Percentiles rank a stretch among this genome's conserved stretches.
These are phyloP conservation scores for Dryas integrifolia DNA, from an alignment of 331 rosid genomes.

Conservation along the genomic window DNA sequence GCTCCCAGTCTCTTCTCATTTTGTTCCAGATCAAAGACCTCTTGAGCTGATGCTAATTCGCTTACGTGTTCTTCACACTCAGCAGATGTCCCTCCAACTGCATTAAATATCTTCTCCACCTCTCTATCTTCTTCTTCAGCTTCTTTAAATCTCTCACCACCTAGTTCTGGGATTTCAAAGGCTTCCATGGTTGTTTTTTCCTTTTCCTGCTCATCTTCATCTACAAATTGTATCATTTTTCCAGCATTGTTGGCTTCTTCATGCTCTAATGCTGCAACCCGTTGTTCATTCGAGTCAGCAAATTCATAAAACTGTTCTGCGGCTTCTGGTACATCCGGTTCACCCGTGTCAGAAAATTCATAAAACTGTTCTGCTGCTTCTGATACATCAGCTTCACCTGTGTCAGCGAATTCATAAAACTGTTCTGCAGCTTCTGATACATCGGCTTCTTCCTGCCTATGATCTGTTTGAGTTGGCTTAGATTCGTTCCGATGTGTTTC, in stretches of 20 bases:
- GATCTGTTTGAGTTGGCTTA: slow-evolving; percentile 34
- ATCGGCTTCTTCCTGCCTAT: slow-evolving; percentile 38
- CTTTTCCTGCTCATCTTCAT: slow-evolving; percentile 19
- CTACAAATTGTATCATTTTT: slow-evolving; percentile 5
- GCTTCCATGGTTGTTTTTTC: slow-evolving; percentile 18
- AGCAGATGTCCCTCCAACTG: slow-evolving; percentile 27
- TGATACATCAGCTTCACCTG: slow-evolving; percentile 23
- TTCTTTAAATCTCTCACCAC: slow-evolving; percentile 33
- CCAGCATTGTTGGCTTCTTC: slow-evolving; percentile 31
- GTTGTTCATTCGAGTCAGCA: slow-evolving; percentile 17
- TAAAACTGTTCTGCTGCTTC: slow-evolving; percentile 35
- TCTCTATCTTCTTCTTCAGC: slow-evolving; percentile 29
- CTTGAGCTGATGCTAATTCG: slow-evolving; percentile 39
- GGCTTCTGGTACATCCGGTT: slow-evolving; percentile 37
- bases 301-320: slow-evolving; percentile 41
- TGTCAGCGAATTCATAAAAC: slow-evolving; percentile 33
- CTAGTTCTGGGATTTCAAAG: slow-evolving; percentile 40
- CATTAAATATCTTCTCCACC: slow-evolving; percentile 25
- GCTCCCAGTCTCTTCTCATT: slow-evolving; percentile 25
- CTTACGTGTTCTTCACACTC: slow-evolving; percentile 31
- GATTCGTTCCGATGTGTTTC: slow-evolving; percentile 31
- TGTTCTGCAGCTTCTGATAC: slow-evolving; percentile 40
- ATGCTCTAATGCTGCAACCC: slow-evolving; percentile 30
- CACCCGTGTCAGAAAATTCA: slow-evolving; percentile 37
- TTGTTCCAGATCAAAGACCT: slow-evolving; percentile 33